Evolutionary conservation across 192 early-diverging fungal species (phyloP).

Genomic region (Mortierella hygrophila): DNA sequence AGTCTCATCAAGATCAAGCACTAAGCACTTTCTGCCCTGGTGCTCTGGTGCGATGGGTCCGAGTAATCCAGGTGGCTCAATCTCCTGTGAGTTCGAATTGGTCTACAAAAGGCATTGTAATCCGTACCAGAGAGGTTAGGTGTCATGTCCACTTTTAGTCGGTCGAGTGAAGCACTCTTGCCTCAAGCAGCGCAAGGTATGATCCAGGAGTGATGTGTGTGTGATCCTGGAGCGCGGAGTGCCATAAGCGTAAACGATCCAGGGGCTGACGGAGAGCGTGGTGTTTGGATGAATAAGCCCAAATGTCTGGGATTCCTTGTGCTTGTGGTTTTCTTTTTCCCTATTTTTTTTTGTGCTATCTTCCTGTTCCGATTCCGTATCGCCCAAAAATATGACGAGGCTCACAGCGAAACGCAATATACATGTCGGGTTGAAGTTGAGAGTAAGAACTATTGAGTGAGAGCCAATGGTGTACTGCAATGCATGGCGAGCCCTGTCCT

Average conservation of each 20-base stretch:
- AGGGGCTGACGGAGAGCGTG: neutral
- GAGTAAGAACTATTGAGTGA: neutral
- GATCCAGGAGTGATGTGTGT: neutral
- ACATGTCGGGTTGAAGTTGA: conserved; percentile 1
- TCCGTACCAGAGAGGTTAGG: neutral
- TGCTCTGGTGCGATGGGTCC: conserved; percentile 78
- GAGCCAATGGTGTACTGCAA: conserved; percentile 1
- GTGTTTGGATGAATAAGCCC: conserved; percentile 1
- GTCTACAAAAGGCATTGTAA: conserved; percentile 12
- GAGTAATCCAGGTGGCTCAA: conserved; percentile 65
- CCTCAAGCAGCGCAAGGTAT: neutral
- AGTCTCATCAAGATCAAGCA: conserved; percentile 98
- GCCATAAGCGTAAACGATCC: neutral
- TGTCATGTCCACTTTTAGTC: neutral
- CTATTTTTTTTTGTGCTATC: neutral
- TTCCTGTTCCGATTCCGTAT: neutral
- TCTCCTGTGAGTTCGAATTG: conserved; percentile 31
- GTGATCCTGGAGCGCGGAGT: neutral
- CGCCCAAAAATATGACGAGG: conserved; percentile 7
- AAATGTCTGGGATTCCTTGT: neutral
- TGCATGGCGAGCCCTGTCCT: conserved; percentile 9
- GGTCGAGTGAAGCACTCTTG: neutral
- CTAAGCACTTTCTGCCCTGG: conserved; percentile 88
- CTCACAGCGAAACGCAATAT: conserved; percentile 9
- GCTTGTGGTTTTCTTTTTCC: neutral